A percentile compares a stretch with the other conserved stretches of the same genome.
phyloP scores from a whole-genome alignment of 805 yeast species.

The Candida tallmaniae region DNA sequence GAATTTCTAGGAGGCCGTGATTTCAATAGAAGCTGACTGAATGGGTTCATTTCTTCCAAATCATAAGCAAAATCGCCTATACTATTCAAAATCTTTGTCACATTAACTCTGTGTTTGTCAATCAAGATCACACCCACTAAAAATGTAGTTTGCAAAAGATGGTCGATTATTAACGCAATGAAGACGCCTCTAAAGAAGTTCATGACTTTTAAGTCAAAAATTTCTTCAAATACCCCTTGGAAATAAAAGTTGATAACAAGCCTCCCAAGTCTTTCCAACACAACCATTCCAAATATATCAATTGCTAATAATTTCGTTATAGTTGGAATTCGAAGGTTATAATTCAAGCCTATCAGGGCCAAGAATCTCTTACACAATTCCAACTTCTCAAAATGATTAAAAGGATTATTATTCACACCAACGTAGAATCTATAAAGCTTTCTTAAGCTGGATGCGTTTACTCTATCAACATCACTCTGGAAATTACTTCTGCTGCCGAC shows the following conservation, averaged over 20 bases:
- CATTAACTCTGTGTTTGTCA: conserved; percentile 61
- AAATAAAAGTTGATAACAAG: conserved; percentile 9
- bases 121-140: conserved; percentile 62
- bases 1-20: conserved; percentile 14
- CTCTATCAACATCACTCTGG: background rate
- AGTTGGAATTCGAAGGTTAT: conserved; percentile 18
- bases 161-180: conserved; percentile 52
- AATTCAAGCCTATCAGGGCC: conserved; percentile 1
- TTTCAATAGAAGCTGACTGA: conserved; percentile 9
- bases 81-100: conserved; percentile 44
- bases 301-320: conserved; percentile 18
- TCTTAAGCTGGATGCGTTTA: conserved; percentile 8
- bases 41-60: conserved; percentile 5
- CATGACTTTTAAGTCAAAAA: conserved; percentile 10
- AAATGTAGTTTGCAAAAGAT: conserved; percentile 57
- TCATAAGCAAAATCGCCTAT: conserved; percentile 4
- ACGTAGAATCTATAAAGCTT: conserved; percentile 25
- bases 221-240: conserved; percentile 12
- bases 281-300: conserved; percentile 15
- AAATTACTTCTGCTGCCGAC: background rate
- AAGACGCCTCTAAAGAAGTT: conserved; percentile 19
- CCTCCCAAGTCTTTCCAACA: conserved; percentile 9
- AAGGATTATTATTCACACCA: conserved; percentile 19
- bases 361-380: background rate
- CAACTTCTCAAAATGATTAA: conserved; percentile 9